Evolutionary conservation across 2,329 filamentous ascomycete species (phyloP).

Genomic region (Cyphellophora europaea): DNA sequence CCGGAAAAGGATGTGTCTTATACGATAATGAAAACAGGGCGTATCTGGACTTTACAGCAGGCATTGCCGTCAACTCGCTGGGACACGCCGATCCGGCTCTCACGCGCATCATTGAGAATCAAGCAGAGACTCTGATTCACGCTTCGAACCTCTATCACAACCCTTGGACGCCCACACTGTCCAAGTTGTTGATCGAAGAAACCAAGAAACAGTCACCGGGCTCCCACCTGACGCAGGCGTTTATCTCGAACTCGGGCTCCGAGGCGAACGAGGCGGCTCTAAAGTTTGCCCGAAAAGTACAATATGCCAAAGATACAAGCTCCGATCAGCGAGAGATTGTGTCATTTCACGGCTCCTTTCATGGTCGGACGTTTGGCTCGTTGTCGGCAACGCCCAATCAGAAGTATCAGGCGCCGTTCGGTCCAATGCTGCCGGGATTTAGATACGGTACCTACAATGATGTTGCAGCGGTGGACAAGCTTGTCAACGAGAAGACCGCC

Average conservation of each 20-base stretch:
- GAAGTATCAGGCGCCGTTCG: conserved; percentile 92
- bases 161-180: conserved; percentile 84
- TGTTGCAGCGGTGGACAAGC: conserved; percentile 55
- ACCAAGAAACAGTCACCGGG: conserved; percentile 58
- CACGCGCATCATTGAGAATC: conserved; percentile 63
- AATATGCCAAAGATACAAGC: conserved; percentile 62
- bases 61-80: conserved; percentile 88
- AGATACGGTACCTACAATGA: conserved; percentile 81
- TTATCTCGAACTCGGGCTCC: conserved; percentile 91
- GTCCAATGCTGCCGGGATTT: conserved; percentile 93
- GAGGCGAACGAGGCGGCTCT: conserved; percentile 97
- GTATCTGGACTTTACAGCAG: conserved; percentile 91
- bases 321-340: conserved; percentile 74
- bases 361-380: conserved; percentile 91
- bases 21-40: conserved; percentile 83
- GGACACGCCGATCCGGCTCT: conserved; percentile 84
- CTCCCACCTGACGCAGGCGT: conserved; percentile 51
- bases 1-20: conserved; percentile 75
- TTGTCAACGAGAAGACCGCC: conserved; percentile 79
- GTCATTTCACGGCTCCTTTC: conserved; percentile 86
- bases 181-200: conserved; percentile 71
- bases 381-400: conserved; percentile 95
- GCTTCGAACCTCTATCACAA: conserved; percentile 97
- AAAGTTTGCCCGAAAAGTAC: conserved; percentile 90
- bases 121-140: conserved; percentile 75